Evolutionary conservation across 2,329 filamentous ascomycete genomes (phyloP).

Genomic region (Didymosphaeria variabile): DNA sequence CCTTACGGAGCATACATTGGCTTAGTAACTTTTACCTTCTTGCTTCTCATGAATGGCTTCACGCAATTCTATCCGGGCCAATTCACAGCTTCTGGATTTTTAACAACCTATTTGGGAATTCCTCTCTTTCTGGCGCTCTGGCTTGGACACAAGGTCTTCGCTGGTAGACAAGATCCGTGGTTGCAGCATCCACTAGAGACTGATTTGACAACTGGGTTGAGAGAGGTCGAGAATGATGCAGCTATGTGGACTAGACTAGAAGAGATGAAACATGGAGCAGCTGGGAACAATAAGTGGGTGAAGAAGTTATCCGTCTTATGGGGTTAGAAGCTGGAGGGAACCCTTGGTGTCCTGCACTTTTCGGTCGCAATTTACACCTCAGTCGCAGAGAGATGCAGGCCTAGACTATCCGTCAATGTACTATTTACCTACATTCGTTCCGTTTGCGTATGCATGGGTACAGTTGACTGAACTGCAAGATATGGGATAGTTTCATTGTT

Average conservation of each 20-base stretch:
- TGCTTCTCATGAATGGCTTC: conserved; percentile 79
- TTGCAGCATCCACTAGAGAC: conserved; percentile 57
- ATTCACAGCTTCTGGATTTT: conserved; percentile 71
- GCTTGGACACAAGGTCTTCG: conserved; percentile 57
- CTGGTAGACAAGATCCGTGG: conserved; percentile 61
- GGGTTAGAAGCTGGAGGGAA: conserved; percentile 1
- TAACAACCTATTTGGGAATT: conserved; percentile 71
- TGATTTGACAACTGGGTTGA: conserved; percentile 53
- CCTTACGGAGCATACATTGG: conserved; percentile 72
- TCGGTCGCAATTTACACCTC: not conserved
- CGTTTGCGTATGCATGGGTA: too few species aligned
- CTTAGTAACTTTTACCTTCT: conserved; percentile 65
- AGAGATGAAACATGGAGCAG: conserved; percentile 1
- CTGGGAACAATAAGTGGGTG: not conserved
- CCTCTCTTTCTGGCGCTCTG: conserved; percentile 68
- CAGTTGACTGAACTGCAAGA: too few species aligned
- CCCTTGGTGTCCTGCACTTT: not conserved
- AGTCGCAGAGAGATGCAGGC: too few species aligned
- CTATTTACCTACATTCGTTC: not conserved
- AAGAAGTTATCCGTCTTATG: conserved; percentile 12
- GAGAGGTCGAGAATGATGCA: conserved; percentile 13
- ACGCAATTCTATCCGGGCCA: conserved; percentile 73
- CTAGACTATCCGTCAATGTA: not conserved
- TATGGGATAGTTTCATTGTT: too few species aligned
- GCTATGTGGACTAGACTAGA: conserved; percentile 16